phyloP scores from a whole-genome alignment of 2,329 filamentous ascomycete species.

The Colletotrichum costaricense region DNA sequence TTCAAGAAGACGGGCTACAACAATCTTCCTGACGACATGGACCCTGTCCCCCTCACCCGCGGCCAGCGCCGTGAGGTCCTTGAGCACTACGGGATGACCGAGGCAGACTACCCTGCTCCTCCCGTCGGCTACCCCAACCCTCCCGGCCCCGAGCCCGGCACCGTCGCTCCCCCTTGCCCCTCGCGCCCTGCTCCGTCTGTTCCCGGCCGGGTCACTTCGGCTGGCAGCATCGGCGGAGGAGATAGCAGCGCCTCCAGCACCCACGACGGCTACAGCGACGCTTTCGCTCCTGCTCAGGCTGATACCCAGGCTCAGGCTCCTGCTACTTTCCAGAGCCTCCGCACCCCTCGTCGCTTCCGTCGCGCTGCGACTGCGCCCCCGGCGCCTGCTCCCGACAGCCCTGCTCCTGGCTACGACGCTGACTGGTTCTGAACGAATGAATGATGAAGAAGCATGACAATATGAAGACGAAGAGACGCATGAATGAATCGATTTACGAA shows the following conservation, averaged over 20 bases:
- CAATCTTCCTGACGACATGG: not conserved
- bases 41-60: conserved; percentile 15
- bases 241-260: not conserved
- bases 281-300: not conserved
- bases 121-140: conserved; percentile 21
- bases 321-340: conserved; percentile 14
- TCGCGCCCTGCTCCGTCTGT: conserved; percentile 6
- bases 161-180: conserved; percentile 18
- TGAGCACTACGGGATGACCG: conserved; percentile 9
- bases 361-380: conserved; percentile 26
- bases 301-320: too few species aligned
- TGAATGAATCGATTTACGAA: not conserved
- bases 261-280: not conserved
- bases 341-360: conserved; percentile 25
- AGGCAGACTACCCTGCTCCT: conserved; percentile 23
- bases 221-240: not conserved
- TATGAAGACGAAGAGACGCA: not conserved
- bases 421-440: conserved; percentile 25
- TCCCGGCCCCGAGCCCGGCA: conserved; percentile 7
- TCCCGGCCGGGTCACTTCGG: not conserved
- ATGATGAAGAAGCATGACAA: not conserved
- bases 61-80: conserved; percentile 22
- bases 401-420: conserved; percentile 27
- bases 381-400: conserved; percentile 13
- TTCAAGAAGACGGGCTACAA: conserved; percentile 14